These are phyloP conservation scores for Vitis vinifera DNA, from an alignment of 164 flowering plant genomes.

Conservation along the genomic window ASM3070453v1 NC_081813.1:4062501-4063000, in stretches of 20 bases:
- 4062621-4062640: too few relatives aligned
- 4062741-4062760: conserved; percentile 38
- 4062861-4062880: not conserved
- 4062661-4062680: not conserved
- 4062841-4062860: not conserved
- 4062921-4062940: not conserved
- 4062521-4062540: too few relatives aligned
- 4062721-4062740: conserved; percentile 56
- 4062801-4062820: conserved; percentile 57
- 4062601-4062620: too few relatives aligned
- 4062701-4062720: not conserved
- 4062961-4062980: not conserved
- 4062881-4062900: not conserved
- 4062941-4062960: not conserved
- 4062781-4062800: conserved; percentile 54
- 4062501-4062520: too few relatives aligned
- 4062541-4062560: too few relatives aligned
- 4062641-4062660: too few relatives aligned
- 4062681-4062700: not conserved
- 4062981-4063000: conserved; percentile 59
- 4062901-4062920: not conserved
- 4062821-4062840: conserved; percentile 32
- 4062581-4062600: too few relatives aligned
- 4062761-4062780: conserved; percentile 46
- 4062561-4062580: too few relatives aligned